Conservation (phyloP, 129 eudicot species). For the Cynara cardunculus region DNA sequence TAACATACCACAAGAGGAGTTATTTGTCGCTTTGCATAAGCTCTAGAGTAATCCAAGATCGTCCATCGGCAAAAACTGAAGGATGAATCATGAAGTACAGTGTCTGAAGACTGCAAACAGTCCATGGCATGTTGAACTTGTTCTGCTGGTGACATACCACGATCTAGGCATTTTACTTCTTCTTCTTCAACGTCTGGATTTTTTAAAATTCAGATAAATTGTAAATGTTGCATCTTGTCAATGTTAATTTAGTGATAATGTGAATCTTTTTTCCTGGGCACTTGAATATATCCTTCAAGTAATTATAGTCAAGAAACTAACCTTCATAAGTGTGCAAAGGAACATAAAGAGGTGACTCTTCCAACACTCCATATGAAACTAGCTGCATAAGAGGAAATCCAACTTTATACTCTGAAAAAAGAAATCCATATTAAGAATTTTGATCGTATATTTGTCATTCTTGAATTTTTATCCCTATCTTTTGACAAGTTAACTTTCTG, state of each 20-base stretch:
- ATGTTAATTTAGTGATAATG: not conserved
- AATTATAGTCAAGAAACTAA: conserved; percentile 9
- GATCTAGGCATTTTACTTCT: conserved; percentile 39
- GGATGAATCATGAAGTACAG: conserved; percentile 17
- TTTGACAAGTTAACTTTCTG: not conserved
- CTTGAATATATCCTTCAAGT: not conserved
- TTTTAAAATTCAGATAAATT: not conserved
- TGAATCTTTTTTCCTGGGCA: not conserved
- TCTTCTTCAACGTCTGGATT: conserved; percentile 47
- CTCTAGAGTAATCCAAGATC: conserved; percentile 76
- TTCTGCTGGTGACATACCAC: conserved; percentile 43
- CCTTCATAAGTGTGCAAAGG: conserved; percentile 82
- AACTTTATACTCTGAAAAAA: conserved; percentile 1
- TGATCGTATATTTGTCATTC: not conserved
- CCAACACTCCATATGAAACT: conserved; percentile 78
- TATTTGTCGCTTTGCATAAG: conserved; percentile 53
- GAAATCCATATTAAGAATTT: not conserved
- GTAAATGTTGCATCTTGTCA: not conserved
- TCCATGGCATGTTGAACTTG: conserved; percentile 58
- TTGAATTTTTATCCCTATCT: not conserved
- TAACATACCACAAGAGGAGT: conserved; percentile 71
- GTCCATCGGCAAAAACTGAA: conserved; percentile 68
- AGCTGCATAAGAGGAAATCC: conserved; percentile 50
- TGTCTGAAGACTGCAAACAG: conserved; percentile 43
- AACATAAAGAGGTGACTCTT: conserved; percentile 79